A percentile compares a stretch with the other conserved stretches of the same genome.
Evolutionary conservation across 2,329 filamentous ascomycete species (phyloP).

Genomic region (Metarhizium robertsii): DNA sequence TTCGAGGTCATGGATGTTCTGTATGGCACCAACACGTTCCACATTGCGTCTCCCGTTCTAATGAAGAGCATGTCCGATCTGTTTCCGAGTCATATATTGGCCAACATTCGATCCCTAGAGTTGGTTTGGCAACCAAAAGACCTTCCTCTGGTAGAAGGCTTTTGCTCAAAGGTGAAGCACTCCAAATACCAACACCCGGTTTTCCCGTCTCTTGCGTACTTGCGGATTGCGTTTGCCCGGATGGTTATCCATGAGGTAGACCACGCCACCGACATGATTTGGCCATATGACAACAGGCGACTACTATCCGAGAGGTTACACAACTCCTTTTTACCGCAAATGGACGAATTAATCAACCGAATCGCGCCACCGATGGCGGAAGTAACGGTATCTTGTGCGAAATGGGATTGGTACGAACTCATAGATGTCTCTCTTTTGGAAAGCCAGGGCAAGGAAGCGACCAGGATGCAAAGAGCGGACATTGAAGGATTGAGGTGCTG

Average conservation of each 20-base stretch:
- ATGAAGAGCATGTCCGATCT: conserved; percentile 10
- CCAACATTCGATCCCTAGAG: conserved; percentile 10
- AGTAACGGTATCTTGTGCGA: conserved; percentile 9
- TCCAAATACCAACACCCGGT: background rate
- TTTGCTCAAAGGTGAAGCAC: background rate
- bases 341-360: conserved; percentile 9
- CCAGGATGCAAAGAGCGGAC: conserved; percentile 8
- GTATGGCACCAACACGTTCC: conserved; percentile 18
- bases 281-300: conserved; percentile 8
- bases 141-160: conserved; percentile 5
- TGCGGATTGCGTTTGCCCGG: conserved; percentile 8
- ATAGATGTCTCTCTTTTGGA: conserved; percentile 9
- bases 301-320: conserved; percentile 6
- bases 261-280: conserved; percentile 7
- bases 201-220: conserved; percentile 7
- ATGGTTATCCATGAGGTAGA: conserved; percentile 8
- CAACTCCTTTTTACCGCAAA: conserved; percentile 5
- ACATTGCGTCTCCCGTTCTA: conserved; percentile 12
- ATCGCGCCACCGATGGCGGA: conserved; percentile 8
- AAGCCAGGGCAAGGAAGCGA: conserved; percentile 7
- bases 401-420: conserved; percentile 11
- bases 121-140: conserved; percentile 9
- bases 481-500: conserved; percentile 11
- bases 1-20: conserved; percentile 17
- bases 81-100: conserved; percentile 6